Base-by-base conservation (phyloP, 2,329 filamentous ascomycete species). In the Alternaria brassicicola region DNA sequence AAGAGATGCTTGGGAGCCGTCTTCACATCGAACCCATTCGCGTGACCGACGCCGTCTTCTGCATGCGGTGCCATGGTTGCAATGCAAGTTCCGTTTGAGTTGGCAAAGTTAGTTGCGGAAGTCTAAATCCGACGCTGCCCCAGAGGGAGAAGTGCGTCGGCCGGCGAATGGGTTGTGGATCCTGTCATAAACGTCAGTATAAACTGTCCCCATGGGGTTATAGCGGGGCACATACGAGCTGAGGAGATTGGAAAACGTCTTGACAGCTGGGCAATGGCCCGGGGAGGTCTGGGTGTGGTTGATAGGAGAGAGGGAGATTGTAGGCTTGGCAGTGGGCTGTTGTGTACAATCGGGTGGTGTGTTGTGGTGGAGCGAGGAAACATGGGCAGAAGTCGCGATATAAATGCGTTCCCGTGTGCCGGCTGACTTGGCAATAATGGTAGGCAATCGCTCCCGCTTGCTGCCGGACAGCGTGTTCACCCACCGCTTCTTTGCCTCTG, bases 191-290 rank as follows among this genome's bases (percentile, higher is more conserved):
- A 9, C 47, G 67, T 74, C 47, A 76, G 70, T 66, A 39, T 59
- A 49, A 41, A 26, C 47, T 28, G 48, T 50, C 45, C 43, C 49
- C 53, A 52, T 28, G 6, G 48, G 35, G 49, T 41, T 30, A 49
- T 59, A 56, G 66, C 57, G 62, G 65, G 60, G 63, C 59, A 83
- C 92, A 80, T 86, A 97, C 93, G 93, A 97, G 87, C 95, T 95
- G 72, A 97, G 89, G 74, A 96, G 90, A 84, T 96, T 97, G 85
- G 93, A 94, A 89, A 97, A 97, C 93, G 92, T 97, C 83, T 91
- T 97, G 92, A 86, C 89, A 89, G 84, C 85, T 78, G 77, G 78
- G 75, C 76, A 75, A 75, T 78, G 76, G 77, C 77, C 77, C 76
- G 66, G 71, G 78, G 55, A 59, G 52, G 38, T 60, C 50, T 42